Conservation (phyloP, 208 protist genomes). For the Endotrypanum monterogeii region DNA sequence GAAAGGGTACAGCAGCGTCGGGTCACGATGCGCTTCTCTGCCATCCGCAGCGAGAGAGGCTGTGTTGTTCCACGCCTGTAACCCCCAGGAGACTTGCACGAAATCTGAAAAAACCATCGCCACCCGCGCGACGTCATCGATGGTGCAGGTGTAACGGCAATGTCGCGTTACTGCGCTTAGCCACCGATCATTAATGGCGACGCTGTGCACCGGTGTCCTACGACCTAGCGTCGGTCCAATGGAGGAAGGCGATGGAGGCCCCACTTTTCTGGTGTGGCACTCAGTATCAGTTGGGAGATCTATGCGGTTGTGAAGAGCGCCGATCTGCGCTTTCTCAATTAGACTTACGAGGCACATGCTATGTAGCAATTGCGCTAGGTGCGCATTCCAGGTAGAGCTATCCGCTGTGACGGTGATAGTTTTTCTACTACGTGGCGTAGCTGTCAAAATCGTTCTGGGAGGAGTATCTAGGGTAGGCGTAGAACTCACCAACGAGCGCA, state of each 20-base stretch:
- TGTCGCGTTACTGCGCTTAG: constrained; percentile 62
- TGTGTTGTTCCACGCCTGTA: constrained; percentile 4
- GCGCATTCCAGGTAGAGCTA: constrained; percentile 19
- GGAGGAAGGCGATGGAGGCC: not conserved
- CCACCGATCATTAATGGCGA: constrained; percentile 50
- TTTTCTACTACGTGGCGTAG: not conserved
- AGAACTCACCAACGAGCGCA: constrained; percentile 8
- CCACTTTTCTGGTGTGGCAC: not conserved
- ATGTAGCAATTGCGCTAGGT: constrained; percentile 64
- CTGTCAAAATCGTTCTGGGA: not conserved
- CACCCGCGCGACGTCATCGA: constrained; percentile 69
- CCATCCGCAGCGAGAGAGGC: not conserved
- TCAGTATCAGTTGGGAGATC: not conserved
- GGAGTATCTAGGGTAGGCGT: not conserved
- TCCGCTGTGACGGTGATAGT: not conserved
- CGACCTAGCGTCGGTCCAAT: not conserved
- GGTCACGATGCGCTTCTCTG: too few species aligned
- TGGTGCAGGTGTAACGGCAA: constrained; percentile 46
- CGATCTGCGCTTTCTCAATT: constrained; percentile 69
- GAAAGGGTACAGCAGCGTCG: not conserved
- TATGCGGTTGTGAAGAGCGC: constrained; percentile 16
- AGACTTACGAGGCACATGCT: constrained; percentile 71
- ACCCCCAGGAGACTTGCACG: constrained; percentile 43
- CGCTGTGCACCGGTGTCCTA: constrained; percentile 5
- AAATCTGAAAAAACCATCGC: constrained; percentile 55